Percentiles rank a stretch among this genome's conserved stretches.
phyloP scores from a whole-genome alignment of 23 red algal genomes.

The Chondrus crispus region DNA sequence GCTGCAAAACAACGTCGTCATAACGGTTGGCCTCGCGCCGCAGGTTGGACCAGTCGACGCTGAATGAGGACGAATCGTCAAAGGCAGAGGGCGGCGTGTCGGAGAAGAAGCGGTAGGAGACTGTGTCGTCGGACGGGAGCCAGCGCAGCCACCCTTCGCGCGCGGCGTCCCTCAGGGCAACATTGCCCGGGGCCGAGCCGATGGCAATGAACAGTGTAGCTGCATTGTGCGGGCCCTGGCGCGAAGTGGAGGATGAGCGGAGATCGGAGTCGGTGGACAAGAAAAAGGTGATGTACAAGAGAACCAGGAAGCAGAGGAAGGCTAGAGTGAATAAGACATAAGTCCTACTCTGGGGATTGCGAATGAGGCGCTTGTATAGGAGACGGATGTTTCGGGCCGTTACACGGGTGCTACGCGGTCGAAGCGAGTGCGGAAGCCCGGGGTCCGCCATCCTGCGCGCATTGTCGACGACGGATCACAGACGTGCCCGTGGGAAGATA shows the following conservation, averaged over 20 bases:
- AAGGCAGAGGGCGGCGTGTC: slow-evolving; percentile 27
- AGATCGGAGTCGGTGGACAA: too few species aligned
- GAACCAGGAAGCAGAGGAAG: too few species aligned
- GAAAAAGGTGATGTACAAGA: too few species aligned
- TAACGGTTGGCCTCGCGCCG: slow-evolving; percentile 15
- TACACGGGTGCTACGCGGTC: too few species aligned
- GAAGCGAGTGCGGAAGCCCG: too few species aligned
- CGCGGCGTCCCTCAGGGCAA: slow-evolving; percentile 26
- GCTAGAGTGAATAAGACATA: too few species aligned
- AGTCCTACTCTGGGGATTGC: too few species aligned
- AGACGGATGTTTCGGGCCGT: too few species aligned
- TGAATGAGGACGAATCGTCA: background rate
- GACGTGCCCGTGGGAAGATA: too few species aligned
- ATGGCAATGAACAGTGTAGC: slow-evolving; percentile 54
- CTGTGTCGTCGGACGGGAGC: slow-evolving; percentile 32
- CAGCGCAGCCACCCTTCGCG: slow-evolving; percentile 45
- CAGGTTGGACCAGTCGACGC: background rate
- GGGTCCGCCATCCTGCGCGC: too few species aligned
- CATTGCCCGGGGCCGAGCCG: slow-evolving; percentile 55
- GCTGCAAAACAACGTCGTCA: slow-evolving; percentile 48
- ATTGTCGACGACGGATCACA: too few species aligned
- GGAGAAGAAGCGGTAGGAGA: slow-evolving; percentile 64
- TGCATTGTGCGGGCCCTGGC: background rate
- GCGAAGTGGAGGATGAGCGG: background rate
- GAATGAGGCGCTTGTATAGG: too few species aligned